Evolutionary conservation across 1,284 basidiomycete genomes (phyloP), one percentile per base, ranked within the genome.

Genomic region (Leccinum griseonigrum): DNA sequence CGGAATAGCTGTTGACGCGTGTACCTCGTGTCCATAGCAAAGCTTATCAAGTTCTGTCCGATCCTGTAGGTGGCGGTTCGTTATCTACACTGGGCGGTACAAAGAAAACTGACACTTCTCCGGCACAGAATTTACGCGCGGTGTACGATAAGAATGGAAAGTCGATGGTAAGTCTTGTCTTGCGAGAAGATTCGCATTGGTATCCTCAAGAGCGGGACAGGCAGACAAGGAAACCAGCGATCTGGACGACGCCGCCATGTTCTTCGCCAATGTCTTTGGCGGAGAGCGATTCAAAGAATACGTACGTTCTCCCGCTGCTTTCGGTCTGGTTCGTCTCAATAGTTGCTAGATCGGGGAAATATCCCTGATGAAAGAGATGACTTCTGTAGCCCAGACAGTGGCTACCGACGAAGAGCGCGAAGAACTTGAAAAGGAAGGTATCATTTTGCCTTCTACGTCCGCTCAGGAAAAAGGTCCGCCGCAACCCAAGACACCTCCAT

Each of bases 71-170:
- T 57, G 57, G 56, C 32, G 38, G 40, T 77, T 50, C 63, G 29
- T n/a, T 61, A 29, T 67, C 53, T 62, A 40, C 59, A 56, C 61
- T 34, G n/a, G 53, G 43, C n/a, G 43, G 43, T 10, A 40, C 36
- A 50, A 62, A 22, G 34, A 50, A 29, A 53, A 36, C 58, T 54
- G 62, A 74, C 69, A 51, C 69, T 72, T 59, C 63, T 63, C 63
- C 52, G 68, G 71, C 32, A 62, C 74, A 92, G 86, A 92, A 99
- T 79, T 76, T 92, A 57, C 86, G 97, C 56, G 87, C 88, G 0
- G 92, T 95, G 55, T 99, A 99, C 72, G 95, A 99, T 77, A 96
- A 95, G 80, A 91, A 98, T 79, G 95, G 95, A 54, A 93, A 93
- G 76, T 85, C 86, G 64, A 92, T 90, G 88, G 91, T 89, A 66